Conservation (phyloP, 2,329 filamentous ascomycete species). For the Rugonectria rugulosa region DNA sequence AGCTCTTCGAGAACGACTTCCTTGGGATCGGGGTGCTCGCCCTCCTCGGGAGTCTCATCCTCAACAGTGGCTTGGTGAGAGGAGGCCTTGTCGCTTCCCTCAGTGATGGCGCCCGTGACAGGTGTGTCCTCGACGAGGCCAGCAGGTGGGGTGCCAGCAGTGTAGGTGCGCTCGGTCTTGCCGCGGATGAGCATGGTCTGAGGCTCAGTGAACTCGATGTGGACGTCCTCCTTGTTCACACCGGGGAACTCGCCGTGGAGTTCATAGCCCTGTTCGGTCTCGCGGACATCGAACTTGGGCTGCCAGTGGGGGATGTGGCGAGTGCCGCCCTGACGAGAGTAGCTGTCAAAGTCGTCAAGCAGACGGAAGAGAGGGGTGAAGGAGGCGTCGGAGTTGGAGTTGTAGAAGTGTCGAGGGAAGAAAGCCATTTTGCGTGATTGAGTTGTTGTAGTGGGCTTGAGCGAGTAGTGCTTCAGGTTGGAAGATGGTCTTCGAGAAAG, state of each 20-base stretch:
- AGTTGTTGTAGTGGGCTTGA: slow-evolving; percentile 30
- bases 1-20: slow-evolving; percentile 28
- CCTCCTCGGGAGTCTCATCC: slow-evolving; percentile 52
- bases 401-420: slow-evolving; percentile 63
- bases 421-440: slow-evolving; percentile 62
- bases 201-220: slow-evolving; percentile 80
- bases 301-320: slow-evolving; percentile 64
- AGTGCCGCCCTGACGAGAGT: slow-evolving; percentile 53
- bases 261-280: slow-evolving; percentile 73
- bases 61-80: slow-evolving; percentile 70
- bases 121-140: slow-evolving; percentile 55
- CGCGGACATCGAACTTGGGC: slow-evolving; percentile 81
- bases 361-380: slow-evolving; percentile 70
- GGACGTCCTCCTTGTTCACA: slow-evolving; percentile 75
- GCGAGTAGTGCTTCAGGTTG: slow-evolving; percentile 37
- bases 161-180: slow-evolving; percentile 69
- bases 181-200: slow-evolving; percentile 78
- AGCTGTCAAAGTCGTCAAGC: slow-evolving; percentile 69
- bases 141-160: slow-evolving; percentile 59
- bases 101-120: slow-evolving; percentile 49
- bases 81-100: slow-evolving; percentile 45
- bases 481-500: slow-evolving; percentile 36
- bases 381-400: slow-evolving; percentile 53
- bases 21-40: slow-evolving; percentile 1
- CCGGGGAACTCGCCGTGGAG: slow-evolving; percentile 83